Base-by-base conservation (phyloP, 1,139 yeast species). In the Candida labiduridarum region DNA sequence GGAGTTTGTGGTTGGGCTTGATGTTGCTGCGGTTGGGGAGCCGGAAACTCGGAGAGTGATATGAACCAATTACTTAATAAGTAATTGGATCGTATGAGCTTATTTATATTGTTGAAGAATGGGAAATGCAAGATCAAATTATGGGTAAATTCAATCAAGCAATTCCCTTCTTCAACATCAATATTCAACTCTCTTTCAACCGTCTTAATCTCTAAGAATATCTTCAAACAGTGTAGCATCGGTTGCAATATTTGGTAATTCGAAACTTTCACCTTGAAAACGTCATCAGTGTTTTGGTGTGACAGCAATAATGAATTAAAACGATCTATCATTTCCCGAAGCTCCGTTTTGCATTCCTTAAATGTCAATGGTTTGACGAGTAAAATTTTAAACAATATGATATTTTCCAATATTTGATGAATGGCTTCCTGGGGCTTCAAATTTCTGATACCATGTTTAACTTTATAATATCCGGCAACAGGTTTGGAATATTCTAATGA, bases 201-300 rank as follows among this genome's bases (percentile, higher is more conserved):
- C 46, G 66, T 69, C 40, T 55, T 55, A 33, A 55, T 49, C 25
- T 55, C 58, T 18, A 71, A 59, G 18, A 63, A 59, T 12, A 69
- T 59, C 52, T 67, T 70, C 41, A 73, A 56, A 19, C 72, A 53
- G 49, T 72, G 77, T 19, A 73, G 57, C 43, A 73, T 58, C 36
- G 72, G 76, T 30, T 73, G 74, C 18, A 71, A 56, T 25, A 71
- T 51, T 50, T 72, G 74, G 55, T 65, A 69, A 52, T 71, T 72
- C 36, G 73, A 65, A 54, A 72, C 61, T 47, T 68, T 67, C 3
- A 71, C 59, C 48, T 68, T 66, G 50, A 67, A 62, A 30, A 64
- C 49, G 41, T 69, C 72, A 43, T 60, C 60, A 51, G 63, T 64
- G 4, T 60, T 58, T 6, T 11, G 19, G n/a, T 58, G n/a, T n/a